Base-by-base conservation (phyloP, 345 rosid genomes). In the Corymbia maculata region DNA sequence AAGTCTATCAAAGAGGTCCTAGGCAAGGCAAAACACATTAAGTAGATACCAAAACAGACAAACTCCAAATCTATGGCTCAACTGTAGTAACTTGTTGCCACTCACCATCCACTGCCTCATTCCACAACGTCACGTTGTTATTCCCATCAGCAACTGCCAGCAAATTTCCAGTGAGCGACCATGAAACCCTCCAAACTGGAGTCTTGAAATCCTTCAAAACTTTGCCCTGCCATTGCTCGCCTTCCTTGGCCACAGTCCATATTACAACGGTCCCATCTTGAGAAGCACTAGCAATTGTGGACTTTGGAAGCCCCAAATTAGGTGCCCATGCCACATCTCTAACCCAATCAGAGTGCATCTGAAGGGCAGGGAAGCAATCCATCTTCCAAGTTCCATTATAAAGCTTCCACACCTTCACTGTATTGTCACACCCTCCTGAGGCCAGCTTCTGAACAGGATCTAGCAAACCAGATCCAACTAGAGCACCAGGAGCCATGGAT, bases 281-380 rank as follows among this genome's bases (percentile, higher is more conserved):
- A 42, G 96, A 94, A 13, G 93, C 94, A 59, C 96, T 94, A 1
- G 95, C 96, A 85, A 94, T 92, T 53, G 95, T 94, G 52, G 95
- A 94, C 86, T 94, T 94, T 4, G 93, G 94, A 44, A 94, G 94
- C 66, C 96, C 96, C 90, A 94, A 89, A 91, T 93, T 94, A 6
- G 96, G 96, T 85, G 96, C 96, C 96, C 96, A 94, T 2, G 95
- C 95, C 87, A 94, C 96, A 57, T 94, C 96, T n/a, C 95, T 90
- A 6, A 94, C 95, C 96, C 96, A 93, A 51, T 94, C 95, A 14
- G 91, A 91, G 89, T 94, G 96, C 93, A 89, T 94, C 87, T 92
- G 92, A 49, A 94, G 94, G 51, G 96, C 93, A 30, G 95, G 96
- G 90, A 88, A 91, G 89, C 95, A 94, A 85, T 94, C 96, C 94